Conservation (phyloP, 2,329 filamentous ascomycete genomes). For the Colletotrichum higginsianum region DNA sequence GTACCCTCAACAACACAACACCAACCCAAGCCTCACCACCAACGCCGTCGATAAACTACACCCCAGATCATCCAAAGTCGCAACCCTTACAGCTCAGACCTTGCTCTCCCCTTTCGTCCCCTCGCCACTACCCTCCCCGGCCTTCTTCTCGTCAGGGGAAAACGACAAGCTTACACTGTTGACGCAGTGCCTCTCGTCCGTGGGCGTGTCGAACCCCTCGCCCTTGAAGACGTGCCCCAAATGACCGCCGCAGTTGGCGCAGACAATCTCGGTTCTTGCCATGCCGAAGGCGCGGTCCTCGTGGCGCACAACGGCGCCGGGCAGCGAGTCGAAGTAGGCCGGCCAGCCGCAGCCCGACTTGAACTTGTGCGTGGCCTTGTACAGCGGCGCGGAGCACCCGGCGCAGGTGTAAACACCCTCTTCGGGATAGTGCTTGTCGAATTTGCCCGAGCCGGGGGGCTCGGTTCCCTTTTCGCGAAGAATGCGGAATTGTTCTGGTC, state of each 20-base stretch:
- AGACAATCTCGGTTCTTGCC: conserved; percentile 92
- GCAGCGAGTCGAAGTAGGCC: conserved; percentile 96
- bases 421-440: conserved; percentile 86
- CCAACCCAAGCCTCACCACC: background rate
- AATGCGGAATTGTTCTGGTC: conserved; percentile 91
- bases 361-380: conserved; percentile 96
- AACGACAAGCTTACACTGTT: conserved; percentile 95
- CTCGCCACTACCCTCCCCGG: conserved; percentile 46
- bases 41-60: background rate
- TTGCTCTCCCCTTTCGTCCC: conserved; percentile 54
- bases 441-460: conserved; percentile 82
- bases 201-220: conserved; percentile 86
- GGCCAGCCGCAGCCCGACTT: conserved; percentile 97
- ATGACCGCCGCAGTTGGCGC: conserved; percentile 93
- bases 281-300: conserved; percentile 85
- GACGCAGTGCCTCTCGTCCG: conserved; percentile 96
- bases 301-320: conserved; percentile 88
- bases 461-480: conserved; percentile 95
- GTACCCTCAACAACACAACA: background rate
- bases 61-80: background rate
- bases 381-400: conserved; percentile 88
- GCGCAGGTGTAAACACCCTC: conserved; percentile 89
- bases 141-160: conserved; percentile 71
- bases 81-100: conserved; percentile 45
- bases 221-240: conserved; percentile 94